phyloP scores from a whole-genome alignment of 306 rosid species.

The Phaseolus lunatus region DNA sequence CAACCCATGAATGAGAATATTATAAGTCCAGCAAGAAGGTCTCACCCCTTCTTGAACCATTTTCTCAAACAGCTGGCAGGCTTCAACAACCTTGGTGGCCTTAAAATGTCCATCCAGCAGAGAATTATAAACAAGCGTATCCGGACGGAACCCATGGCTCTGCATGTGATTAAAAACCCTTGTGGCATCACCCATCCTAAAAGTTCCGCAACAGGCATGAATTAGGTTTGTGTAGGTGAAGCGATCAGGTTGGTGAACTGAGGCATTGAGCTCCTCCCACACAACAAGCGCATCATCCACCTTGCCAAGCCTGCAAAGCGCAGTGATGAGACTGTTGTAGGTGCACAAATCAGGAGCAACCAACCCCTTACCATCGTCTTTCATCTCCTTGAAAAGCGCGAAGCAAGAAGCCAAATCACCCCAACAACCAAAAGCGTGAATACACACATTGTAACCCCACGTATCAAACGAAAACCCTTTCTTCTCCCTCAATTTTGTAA shows the following conservation, averaged over 20 bases:
- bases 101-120: slow-evolving; percentile 77
- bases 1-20: slow-evolving; percentile 80
- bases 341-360: slow-evolving; percentile 78
- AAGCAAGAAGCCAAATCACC: slow-evolving; percentile 73
- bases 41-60: slow-evolving; percentile 82
- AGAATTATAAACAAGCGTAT: slow-evolving; percentile 75
- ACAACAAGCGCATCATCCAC: slow-evolving; percentile 71
- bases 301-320: slow-evolving; percentile 77
- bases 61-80: slow-evolving; percentile 83
- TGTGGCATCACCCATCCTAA: slow-evolving; percentile 63
- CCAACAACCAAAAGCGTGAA: slow-evolving; percentile 90
- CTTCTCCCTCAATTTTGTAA: slow-evolving; percentile 58
- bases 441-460: slow-evolving; percentile 72
- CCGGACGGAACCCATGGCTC: slow-evolving; percentile 58
- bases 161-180: slow-evolving; percentile 73
- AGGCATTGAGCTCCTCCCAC: slow-evolving; percentile 78
- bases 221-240: slow-evolving; percentile 70
- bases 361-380: slow-evolving; percentile 46
- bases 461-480: slow-evolving; percentile 57
- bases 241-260: slow-evolving; percentile 74
- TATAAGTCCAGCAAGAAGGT: slow-evolving; percentile 74
- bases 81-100: slow-evolving; percentile 70
- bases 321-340: slow-evolving; percentile 73
- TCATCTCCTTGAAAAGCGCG: slow-evolving; percentile 72
- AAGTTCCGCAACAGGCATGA: slow-evolving; percentile 78